Conservation (phyloP, 208 protist species). For the Wallacemonas collosoma region DNA sequence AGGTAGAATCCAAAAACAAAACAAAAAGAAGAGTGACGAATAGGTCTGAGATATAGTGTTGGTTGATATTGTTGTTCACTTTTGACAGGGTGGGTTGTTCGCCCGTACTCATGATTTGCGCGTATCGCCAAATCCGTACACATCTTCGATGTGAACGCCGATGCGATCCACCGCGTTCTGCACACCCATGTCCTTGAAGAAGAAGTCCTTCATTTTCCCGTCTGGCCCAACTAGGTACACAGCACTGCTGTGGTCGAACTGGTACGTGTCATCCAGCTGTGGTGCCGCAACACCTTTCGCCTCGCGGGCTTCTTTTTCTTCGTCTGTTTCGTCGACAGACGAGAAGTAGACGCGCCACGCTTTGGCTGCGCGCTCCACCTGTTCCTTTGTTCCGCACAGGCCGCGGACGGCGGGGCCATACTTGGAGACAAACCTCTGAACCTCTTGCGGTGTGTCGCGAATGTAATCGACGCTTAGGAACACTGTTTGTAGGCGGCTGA, state of each 20-base stretch:
- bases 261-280: conserved; percentile 73
- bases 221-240: conserved; percentile 86
- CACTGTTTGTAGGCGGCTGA: conserved; percentile 56
- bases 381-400: conserved; percentile 50
- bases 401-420: conserved; percentile 66
- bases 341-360: conserved; percentile 88
- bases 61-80: too few species aligned
- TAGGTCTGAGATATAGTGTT: too few species aligned
- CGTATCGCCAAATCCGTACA: conserved; percentile 81
- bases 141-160: conserved; percentile 63
- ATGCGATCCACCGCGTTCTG: conserved; percentile 61
- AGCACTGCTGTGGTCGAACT: conserved; percentile 88
- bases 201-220: conserved; percentile 90
- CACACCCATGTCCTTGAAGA: conserved; percentile 85
- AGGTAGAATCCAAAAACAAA: too few species aligned
- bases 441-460: conserved; percentile 65
- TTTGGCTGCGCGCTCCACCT: conserved; percentile 57
- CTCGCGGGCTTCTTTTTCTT: conserved; percentile 59
- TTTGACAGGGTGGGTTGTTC: too few species aligned
- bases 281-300: conserved; percentile 58
- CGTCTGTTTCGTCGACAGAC: conserved; percentile 80
- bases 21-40: too few species aligned
- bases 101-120: conserved; percentile 14
- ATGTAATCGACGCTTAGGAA: conserved; percentile 86
- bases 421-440: conserved; percentile 66